phyloP scores from a whole-genome alignment of 1,284 basidiomycete species.

The Fomitopsis betulina region DNA sequence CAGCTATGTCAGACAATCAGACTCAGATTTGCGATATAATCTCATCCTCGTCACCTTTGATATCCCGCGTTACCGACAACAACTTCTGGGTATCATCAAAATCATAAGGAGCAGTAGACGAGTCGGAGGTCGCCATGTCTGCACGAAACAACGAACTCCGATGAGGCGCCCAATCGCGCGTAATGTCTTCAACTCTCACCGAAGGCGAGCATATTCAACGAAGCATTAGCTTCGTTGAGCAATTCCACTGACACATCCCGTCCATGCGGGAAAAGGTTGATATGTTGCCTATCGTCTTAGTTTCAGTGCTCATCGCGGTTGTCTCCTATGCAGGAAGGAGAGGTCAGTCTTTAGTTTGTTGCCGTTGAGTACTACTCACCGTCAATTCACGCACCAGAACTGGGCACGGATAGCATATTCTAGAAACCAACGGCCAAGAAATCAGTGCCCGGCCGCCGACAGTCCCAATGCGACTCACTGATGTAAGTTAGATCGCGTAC shows the following conservation, averaged over 20 bases:
- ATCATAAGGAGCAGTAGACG: conserved; percentile 14
- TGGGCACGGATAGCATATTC: neutral
- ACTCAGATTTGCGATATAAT: neutral
- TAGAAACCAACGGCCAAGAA: neutral
- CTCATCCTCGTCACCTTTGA: neutral
- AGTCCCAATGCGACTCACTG: conserved; percentile 1
- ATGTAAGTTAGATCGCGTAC: conserved; percentile 9
- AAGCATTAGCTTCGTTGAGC: neutral
- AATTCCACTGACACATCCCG: neutral
- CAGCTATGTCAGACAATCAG: neutral
- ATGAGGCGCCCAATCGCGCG: too few relatives aligned
- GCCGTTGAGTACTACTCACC: neutral
- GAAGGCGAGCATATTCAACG: conserved; percentile 5
- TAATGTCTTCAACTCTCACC: conserved; percentile 5
- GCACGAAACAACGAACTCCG: neutral
- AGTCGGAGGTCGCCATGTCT: conserved; percentile 18
- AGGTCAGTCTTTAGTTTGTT: neutral
- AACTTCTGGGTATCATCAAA: conserved; percentile 8
- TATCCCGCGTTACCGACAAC: conserved; percentile 3
- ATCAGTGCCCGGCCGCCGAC: neutral
- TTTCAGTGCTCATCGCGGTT: neutral
- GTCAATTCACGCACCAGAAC: neutral
- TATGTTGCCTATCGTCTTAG: conserved; percentile 10
- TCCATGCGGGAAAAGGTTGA: conserved; percentile 17
- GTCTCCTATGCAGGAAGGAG: neutral